These are phyloP conservation scores for Solanum sejunctum DNA, from an alignment of 257 asterid species.

Conservation along the genomic window DNA sequence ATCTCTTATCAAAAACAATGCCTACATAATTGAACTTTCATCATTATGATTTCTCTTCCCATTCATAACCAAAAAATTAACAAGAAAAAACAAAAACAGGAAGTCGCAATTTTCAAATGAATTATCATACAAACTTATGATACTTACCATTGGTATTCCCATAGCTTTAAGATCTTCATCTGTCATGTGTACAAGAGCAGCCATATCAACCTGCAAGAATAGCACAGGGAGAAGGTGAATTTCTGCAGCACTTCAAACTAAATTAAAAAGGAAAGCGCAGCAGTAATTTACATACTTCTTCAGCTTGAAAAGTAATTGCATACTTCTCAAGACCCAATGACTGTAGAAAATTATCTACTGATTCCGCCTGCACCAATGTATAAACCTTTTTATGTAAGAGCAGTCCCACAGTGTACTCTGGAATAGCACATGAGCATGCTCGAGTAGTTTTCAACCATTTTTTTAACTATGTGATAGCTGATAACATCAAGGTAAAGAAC, in stretches of 20 bases:
- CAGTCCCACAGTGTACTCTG: background rate
- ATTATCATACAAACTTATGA: background rate
- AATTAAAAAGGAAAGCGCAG: slow-evolving; percentile 1
- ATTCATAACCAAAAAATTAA: background rate
- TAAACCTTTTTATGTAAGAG: background rate
- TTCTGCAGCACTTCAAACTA: background rate
- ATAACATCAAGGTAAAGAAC: background rate
- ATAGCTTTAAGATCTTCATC: slow-evolving; percentile 96
- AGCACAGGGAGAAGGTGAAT: background rate
- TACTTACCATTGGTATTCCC: slow-evolving; percentile 91
- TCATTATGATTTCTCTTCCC: background rate
- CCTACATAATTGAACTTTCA: background rate
- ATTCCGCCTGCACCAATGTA: slow-evolving; percentile 48
- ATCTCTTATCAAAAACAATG: background rate
- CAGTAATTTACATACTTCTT: slow-evolving; percentile 49
- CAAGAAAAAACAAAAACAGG: background rate
- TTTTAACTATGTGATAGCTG: background rate
- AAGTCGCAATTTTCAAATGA: background rate
- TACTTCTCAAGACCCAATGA: slow-evolving; percentile 87
- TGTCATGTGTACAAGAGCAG: slow-evolving; percentile 86
- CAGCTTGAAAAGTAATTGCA: slow-evolving; percentile 90
- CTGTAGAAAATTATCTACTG: slow-evolving; percentile 70
- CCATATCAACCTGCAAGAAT: slow-evolving; percentile 82
- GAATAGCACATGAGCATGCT: background rate
- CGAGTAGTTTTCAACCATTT: background rate